Conservation (phyloP, 2,329 filamentous ascomycete genomes). For the Phaeomoniella chlamydospora region DNA sequence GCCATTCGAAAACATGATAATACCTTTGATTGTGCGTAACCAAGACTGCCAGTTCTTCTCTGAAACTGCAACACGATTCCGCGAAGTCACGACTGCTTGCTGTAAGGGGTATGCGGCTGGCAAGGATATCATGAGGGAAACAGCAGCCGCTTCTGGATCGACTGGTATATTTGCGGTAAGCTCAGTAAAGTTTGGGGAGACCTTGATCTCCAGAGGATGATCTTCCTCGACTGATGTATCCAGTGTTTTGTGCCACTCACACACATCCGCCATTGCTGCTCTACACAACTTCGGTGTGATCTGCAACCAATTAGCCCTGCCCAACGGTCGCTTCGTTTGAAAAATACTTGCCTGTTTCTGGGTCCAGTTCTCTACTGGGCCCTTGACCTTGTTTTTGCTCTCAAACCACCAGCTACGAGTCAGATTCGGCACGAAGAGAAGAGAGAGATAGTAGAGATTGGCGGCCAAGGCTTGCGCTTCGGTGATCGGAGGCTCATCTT, state of each 20-base stretch:
- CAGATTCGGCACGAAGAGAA: slow-evolving; percentile 63
- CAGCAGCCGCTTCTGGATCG: slow-evolving; percentile 72
- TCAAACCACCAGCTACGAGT: slow-evolving; percentile 77
- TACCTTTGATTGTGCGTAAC: slow-evolving; percentile 76
- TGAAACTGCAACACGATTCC: slow-evolving; percentile 73
- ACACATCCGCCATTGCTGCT: slow-evolving; percentile 23
- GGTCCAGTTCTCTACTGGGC: slow-evolving; percentile 72
- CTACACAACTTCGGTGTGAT: slow-evolving; percentile 26
- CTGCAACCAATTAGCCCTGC: slow-evolving; percentile 9
- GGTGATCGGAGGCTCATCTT: slow-evolving; percentile 47
- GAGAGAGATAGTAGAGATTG: slow-evolving; percentile 70
- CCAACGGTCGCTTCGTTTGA: slow-evolving; percentile 22
- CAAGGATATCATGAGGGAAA: slow-evolving; percentile 67
- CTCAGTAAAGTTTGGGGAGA: slow-evolving; percentile 57
- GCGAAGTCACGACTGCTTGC: slow-evolving; percentile 57
- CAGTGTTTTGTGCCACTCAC: slow-evolving; percentile 21
- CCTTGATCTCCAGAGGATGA: slow-evolving; percentile 47
- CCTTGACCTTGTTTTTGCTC: slow-evolving; percentile 64
- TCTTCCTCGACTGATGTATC: slow-evolving; percentile 36
- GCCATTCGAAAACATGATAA: slow-evolving; percentile 86
- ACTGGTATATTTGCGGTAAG: slow-evolving; percentile 74
- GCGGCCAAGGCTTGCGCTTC: slow-evolving; percentile 73
- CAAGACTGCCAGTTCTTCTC: slow-evolving; percentile 89
- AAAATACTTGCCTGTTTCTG: slow-evolving; percentile 65
- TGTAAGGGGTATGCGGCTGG: slow-evolving; percentile 74